A percentile compares a stretch with the other conserved stretches of the same genome.
Conservation (phyloP, 129 eudicot species). For the Daucus carota region DNA sequence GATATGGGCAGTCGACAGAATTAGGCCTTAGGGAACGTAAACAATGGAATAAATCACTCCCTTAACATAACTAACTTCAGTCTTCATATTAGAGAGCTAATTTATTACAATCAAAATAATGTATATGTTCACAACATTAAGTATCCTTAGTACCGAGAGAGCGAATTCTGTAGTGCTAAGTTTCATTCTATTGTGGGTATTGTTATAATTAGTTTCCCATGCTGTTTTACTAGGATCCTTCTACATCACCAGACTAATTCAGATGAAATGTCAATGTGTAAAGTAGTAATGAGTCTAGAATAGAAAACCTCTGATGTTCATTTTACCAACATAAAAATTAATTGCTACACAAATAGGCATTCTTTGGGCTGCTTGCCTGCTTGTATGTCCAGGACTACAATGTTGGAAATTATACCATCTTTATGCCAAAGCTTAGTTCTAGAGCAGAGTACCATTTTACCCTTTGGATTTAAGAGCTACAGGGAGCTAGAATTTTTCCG, state of each 20-base stretch:
- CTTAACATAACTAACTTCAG: neutral
- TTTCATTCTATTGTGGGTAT: neutral
- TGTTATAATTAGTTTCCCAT: neutral
- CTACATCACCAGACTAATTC: neutral
- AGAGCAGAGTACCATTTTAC: conserved; percentile 1
- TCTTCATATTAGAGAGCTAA: neutral
- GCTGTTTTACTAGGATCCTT: neutral
- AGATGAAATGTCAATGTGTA: neutral
- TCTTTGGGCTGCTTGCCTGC: neutral
- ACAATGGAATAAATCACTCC: neutral
- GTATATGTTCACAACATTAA: too few species aligned
- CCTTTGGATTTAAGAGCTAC: neutral
- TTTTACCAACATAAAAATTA: too few species aligned
- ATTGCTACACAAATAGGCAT: neutral
- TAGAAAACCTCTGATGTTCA: neutral
- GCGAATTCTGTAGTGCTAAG: neutral
- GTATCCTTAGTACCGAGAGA: neutral
- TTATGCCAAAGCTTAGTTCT: neutral
- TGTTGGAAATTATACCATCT: neutral
- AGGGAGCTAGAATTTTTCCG: neutral
- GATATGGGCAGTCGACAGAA: neutral
- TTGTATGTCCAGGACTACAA: too few species aligned
- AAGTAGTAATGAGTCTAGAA: neutral
- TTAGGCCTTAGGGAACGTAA: too few species aligned
- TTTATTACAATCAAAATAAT: neutral